Evolutionary conservation across 202 grass and related monocot genomes (phyloP), one percentile per base, ranked within the genome.

Genomic region (Panicum hallii): DNA sequence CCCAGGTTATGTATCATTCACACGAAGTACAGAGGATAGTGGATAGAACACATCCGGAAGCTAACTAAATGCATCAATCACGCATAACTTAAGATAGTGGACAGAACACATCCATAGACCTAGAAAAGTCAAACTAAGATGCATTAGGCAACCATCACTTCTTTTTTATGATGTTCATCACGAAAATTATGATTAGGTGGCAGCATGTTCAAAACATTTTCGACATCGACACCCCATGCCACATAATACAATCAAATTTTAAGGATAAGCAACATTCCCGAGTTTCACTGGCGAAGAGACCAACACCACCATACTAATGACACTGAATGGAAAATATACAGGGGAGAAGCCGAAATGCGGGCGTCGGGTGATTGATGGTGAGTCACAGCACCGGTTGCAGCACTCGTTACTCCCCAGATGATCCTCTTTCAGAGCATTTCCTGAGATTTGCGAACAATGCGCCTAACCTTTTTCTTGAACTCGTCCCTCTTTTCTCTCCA

Each of bases 391-490:
- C 72, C 64, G 16, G 8, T 77, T 52, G 71, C 81, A 81, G 65
- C 81, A 65, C 72, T 85, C 30, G 71, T 77, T 72, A 83, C 47
- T 57, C 77, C 85, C 89, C 82, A 48, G 11, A 78, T 9, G 79
- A 54, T 58, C 67, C 47, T 79, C 55, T 62, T 87, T 98, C 81
- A 98, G 79, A 98, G 60, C 86, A 95, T 94, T 89, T 98, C 95
- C 50, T 95, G 93, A 46, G 91, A 98, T 88, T 88, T 83, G 82
- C 91, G 91, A 10, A 99, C 91, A 63, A 92, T 64, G 82, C 79
- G 88, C 46, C 91, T 86, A 11, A 99, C 91, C 83, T 92, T 98
- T 87, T 98, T 99, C 89, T 92, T 99, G 88, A 99, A 99, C 32
- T 94, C 91, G 0, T 95, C 96, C 89, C 88, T 95, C 36, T 70